Base-by-base conservation (phyloP, 768 basidiomycete species). In the Galerina sulciceps region DNA sequence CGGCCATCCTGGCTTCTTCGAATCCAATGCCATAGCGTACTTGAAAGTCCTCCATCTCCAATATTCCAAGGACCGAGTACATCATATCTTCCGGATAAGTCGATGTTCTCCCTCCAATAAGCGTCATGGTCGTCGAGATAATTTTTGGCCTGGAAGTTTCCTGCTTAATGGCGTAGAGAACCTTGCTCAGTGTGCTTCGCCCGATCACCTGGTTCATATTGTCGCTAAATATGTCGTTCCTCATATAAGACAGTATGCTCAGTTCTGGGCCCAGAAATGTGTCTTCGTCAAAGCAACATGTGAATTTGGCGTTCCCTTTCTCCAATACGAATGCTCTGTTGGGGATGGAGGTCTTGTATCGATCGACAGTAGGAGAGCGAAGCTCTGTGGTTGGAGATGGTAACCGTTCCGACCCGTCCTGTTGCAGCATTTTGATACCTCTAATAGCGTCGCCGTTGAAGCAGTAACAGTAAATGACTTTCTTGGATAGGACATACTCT, bases 71-170 rank as follows among this genome's bases (percentile, higher is more conserved):
- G 45, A 58, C 51, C 5, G 57, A 53, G 53, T 58, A 58, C 36
- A 53, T 48, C 57, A 58, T 53, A 31, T 58, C 57, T 26, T 58
- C 57, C 11, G 57, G 57, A 11, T 40, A 43, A 9, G 51, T 58
- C 8, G 57, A 58, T 10, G 15, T 53, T 15, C 57, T 35, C 2
- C 57, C 51, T n/a, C 44, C 50, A 36, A 58, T 20, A 41, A 58
- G 50, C 3, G 44, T 31, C 57, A 58, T 40, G 23, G 57, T n/a
- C 18, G 51, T 58, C 13, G 57, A 53, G 10, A 58, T 58, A 8
- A 40, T 26, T 17, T 58, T 52, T 13, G 36, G 20, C 17, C 36
- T 53, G 9, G 51, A 53, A 1, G 36, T 35, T 41, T 53, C 45
- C 2, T 52, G 41, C 36, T 45, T 52, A 43, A 58, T 47, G 14